Evolutionary conservation across 1,139 yeast genomes (phyloP).

Genomic region (Yamadazyma trypodendri): DNA sequence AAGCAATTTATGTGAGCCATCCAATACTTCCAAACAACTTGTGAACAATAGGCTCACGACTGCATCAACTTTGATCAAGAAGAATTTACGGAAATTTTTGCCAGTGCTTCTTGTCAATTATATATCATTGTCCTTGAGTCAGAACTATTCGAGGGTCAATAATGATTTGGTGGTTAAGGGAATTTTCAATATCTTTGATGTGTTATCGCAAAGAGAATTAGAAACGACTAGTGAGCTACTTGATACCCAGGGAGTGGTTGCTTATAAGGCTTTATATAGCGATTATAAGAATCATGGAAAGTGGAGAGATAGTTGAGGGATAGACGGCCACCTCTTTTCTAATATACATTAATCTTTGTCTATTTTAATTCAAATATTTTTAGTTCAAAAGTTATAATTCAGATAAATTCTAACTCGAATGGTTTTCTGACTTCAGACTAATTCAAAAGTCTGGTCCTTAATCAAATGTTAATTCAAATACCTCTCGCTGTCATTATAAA

Average conservation of each 20-base stretch:
- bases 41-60: slow-evolving; percentile 47
- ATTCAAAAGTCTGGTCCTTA: too few relatives aligned
- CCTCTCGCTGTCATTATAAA: slow-evolving; percentile 31
- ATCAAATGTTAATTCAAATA: slow-evolving; percentile 8
- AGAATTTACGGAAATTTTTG: slow-evolving; percentile 59
- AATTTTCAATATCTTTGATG: slow-evolving; percentile 63
- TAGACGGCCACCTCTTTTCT: background rate
- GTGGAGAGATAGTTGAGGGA: slow-evolving; percentile 62
- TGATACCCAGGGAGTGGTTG: slow-evolving; percentile 68
- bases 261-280: slow-evolving; percentile 64
- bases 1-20: slow-evolving; percentile 73
- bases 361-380: too few relatives aligned
- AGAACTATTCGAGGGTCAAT: slow-evolving; percentile 46
- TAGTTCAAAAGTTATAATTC: too few relatives aligned
- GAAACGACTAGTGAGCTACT: slow-evolving; percentile 64
- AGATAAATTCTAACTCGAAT: too few relatives aligned
- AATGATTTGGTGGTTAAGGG: slow-evolving; percentile 57
- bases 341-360: slow-evolving; percentile 1
- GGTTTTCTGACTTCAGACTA: too few relatives aligned
- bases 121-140: slow-evolving; percentile 49
- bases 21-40: slow-evolving; percentile 17
- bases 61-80: slow-evolving; percentile 52
- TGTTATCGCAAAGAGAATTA: slow-evolving; percentile 67
- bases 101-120: slow-evolving; percentile 62
- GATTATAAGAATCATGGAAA: slow-evolving; percentile 79